These are phyloP conservation scores for Biscogniauxia sp. DNA, from an alignment of 2,329 filamentous ascomycete species.

Conservation along the genomic window DNA sequence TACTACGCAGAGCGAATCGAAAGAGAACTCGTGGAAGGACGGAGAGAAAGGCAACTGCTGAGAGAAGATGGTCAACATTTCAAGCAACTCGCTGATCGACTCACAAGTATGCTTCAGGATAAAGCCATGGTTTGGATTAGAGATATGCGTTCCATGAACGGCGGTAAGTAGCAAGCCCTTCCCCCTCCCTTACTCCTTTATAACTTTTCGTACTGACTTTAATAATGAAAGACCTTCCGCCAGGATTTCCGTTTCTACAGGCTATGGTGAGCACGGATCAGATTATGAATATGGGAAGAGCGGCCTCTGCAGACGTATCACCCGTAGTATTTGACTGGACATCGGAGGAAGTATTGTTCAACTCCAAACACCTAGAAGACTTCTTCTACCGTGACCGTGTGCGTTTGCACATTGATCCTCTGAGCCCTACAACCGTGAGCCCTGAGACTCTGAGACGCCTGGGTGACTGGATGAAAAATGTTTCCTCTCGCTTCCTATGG, in stretches of 20 bases:
- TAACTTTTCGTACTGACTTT: not conserved
- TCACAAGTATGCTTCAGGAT: conserved; percentile 4
- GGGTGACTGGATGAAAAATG: conserved; percentile 12
- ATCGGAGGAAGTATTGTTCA: conserved; percentile 8
- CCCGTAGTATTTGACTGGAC: not conserved
- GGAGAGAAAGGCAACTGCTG: conserved; percentile 4
- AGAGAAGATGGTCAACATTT: conserved; percentile 5
- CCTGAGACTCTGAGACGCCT: not conserved
- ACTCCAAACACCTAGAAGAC: conserved; percentile 10
- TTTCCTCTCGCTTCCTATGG: conserved; percentile 5
- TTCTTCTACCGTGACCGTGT: conserved; percentile 13
- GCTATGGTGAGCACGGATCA: not conserved
- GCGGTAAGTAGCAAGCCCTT: not conserved
- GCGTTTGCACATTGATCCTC: conserved; percentile 2
- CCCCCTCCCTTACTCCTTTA: not conserved
- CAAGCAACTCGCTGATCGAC: conserved; percentile 1
- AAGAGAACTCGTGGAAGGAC: conserved; percentile 4
- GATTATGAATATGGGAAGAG: not conserved
- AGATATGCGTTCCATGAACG: not conserved
- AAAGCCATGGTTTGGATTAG: conserved; percentile 3
- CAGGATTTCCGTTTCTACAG: conserved; percentile 1
- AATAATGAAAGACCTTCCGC: not conserved
- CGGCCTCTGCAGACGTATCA: not conserved
- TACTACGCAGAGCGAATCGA: conserved; percentile 5
- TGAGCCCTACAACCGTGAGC: conserved; percentile 1